phyloP scores from a whole-genome alignment of 202 grass and related monocot species.

The Zoysia matrella region DNA sequence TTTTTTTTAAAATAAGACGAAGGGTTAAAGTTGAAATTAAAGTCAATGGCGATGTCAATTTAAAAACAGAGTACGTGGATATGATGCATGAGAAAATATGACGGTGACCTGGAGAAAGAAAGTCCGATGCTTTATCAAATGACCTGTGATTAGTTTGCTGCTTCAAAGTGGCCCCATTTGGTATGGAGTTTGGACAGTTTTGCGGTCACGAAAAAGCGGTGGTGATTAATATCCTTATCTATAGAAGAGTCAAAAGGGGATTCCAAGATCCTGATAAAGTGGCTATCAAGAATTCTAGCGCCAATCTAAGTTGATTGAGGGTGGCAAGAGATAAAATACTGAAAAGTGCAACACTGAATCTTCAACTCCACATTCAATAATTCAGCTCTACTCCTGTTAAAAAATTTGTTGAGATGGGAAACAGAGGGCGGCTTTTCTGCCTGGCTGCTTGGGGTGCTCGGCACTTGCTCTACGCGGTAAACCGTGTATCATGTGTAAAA shows the following conservation, averaged over 20 bases:
- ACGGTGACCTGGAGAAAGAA: no score
- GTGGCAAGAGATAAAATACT: conserved; percentile 28
- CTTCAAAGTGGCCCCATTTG: no score
- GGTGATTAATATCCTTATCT: conserved; percentile 23
- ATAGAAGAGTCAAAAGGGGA: conserved; percentile 36
- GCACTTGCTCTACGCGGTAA: no score
- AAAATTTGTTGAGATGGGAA: neutral
- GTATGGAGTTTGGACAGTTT: conserved; percentile 1
- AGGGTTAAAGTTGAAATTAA: no score
- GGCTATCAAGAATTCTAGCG: neutral
- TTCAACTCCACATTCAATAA: conserved; percentile 31
- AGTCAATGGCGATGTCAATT: no score
- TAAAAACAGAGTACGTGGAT: no score
- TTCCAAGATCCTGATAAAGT: conserved; percentile 31
- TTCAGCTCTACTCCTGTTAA: conserved; percentile 18
- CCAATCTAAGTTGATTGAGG: neutral
- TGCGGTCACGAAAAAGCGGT: conserved; percentile 33
- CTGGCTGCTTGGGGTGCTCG: neutral
- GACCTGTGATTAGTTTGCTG: no score
- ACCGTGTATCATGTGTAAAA: no score
- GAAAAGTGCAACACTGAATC: conserved; percentile 21
- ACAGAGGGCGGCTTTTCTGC: neutral
- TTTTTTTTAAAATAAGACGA: no score
- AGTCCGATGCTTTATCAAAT: no score
- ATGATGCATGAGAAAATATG: no score